These are phyloP conservation scores for Corymbia calophylla DNA, from an alignment of 441 rosid species.

Conservation along the genomic window DNA sequence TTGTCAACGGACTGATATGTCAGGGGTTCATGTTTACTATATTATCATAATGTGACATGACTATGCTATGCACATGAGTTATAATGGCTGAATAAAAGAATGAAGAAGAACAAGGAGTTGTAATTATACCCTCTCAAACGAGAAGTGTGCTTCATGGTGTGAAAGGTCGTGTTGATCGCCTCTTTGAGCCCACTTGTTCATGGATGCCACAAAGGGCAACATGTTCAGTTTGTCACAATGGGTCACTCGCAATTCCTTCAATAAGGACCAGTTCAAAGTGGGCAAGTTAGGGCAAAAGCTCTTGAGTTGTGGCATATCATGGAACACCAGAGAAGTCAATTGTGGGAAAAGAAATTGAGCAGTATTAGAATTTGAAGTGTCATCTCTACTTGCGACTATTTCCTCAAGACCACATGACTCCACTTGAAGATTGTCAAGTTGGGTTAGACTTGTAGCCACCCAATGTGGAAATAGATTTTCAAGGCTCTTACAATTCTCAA, in stretches of 20 bases:
- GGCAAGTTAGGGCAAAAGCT: fast-evolving
- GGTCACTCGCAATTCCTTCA: neutral
- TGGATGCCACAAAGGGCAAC: neutral
- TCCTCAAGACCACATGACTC: neutral
- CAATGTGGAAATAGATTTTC: neutral
- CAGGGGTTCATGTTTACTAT: neutral
- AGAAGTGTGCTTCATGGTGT: neutral
- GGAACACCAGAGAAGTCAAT: neutral
- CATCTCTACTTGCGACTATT: fast-evolving
- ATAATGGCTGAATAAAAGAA: neutral
- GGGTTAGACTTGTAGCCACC: neutral
- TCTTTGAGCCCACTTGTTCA: neutral
- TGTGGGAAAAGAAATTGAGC: fast-evolving
- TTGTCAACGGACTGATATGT: neutral
- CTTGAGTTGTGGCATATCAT: neutral
- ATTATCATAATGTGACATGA: neutral
- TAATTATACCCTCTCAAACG: neutral
- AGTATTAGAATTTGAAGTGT: neutral
- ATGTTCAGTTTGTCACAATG: neutral
- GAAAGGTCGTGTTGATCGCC: neutral
- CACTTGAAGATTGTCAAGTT: fast-evolving
- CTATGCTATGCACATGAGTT: fast-evolving
- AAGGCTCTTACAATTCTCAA: neutral
- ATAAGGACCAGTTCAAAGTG: neutral
- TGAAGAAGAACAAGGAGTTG: fast-evolving